These are phyloP conservation scores for Lotmaria passim DNA, from an alignment of 208 protist species.

Conservation along the genomic window DNA sequence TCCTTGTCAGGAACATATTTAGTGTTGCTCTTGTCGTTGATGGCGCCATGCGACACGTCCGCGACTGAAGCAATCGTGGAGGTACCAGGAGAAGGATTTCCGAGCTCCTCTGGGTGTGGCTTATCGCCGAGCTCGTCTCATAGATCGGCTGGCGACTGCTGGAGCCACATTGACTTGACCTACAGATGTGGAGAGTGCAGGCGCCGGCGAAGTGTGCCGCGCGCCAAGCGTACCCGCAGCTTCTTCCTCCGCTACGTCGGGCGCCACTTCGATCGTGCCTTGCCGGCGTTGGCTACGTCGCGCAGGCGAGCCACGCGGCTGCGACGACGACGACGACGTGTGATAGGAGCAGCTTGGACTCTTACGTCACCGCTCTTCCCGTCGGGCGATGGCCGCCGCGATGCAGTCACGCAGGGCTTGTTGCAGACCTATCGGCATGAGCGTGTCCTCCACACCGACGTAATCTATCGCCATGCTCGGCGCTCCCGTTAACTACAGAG, in stretches of 20 bases:
- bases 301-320: neutral
- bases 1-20: too few relatives aligned
- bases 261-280: too few relatives aligned
- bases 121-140: neutral
- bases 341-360: neutral
- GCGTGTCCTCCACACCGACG: slow-evolving; percentile 25
- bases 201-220: too few relatives aligned
- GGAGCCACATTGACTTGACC: too few relatives aligned
- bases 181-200: too few relatives aligned
- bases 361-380: slow-evolving; percentile 15
- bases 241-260: neutral
- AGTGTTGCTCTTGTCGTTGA: too few relatives aligned
- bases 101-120: too few relatives aligned
- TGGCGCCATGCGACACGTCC: too few relatives aligned
- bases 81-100: too few relatives aligned
- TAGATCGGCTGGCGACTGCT: neutral
- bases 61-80: too few relatives aligned
- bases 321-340: neutral
- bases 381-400: slow-evolving; percentile 15
- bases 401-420: slow-evolving; percentile 19
- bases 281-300: neutral
- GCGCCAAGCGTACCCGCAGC: too few relatives aligned
- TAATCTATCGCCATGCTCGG: slow-evolving; percentile 19
- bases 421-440: slow-evolving; percentile 16
- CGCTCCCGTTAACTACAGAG: slow-evolving; percentile 10